These are phyloP conservation scores for Phytophthora capsici DNA, from an alignment of 352 stramenopile genomes.

Conservation along the genomic window DNA sequence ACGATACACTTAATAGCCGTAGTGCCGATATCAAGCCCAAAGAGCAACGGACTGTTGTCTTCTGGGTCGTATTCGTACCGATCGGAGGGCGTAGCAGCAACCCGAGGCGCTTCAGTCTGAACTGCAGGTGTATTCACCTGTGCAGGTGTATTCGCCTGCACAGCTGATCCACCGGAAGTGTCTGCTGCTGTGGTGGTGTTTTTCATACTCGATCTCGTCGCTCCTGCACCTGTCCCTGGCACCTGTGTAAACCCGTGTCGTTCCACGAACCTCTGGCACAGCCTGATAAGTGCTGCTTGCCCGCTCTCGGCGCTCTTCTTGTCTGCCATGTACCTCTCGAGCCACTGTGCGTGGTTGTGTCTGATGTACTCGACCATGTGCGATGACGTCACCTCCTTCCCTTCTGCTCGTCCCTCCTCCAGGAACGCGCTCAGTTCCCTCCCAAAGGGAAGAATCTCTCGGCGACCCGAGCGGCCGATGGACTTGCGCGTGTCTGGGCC, in stretches of 20 bases:
- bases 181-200: not conserved
- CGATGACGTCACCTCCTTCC: slow-evolving; percentile 45
- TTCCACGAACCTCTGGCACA: slow-evolving; percentile 50
- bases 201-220: not conserved
- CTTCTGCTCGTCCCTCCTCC: slow-evolving; percentile 26
- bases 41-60: slow-evolving; percentile 37
- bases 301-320: slow-evolving; percentile 56
- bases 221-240: not conserved
- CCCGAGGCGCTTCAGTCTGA: not conserved
- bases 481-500: slow-evolving; percentile 47
- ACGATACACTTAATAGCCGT: slow-evolving; percentile 81
- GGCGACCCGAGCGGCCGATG: slow-evolving; percentile 47
- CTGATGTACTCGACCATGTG: slow-evolving; percentile 55
- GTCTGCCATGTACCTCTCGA: slow-evolving; percentile 41
- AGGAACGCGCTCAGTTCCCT: slow-evolving; percentile 39
- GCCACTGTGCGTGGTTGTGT: slow-evolving; percentile 40
- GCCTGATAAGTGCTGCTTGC: slow-evolving; percentile 42
- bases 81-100: not conserved
- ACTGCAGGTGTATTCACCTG: too few species aligned
- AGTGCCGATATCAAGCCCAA: slow-evolving; percentile 80
- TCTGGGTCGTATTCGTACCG: slow-evolving; percentile 9
- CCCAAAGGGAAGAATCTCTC: slow-evolving; percentile 48
- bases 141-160: not conserved
- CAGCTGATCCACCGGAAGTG: not conserved
- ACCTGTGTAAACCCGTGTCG: slow-evolving; percentile 39